These are phyloP conservation scores for Paramyrothecium sp. DNA, from an alignment of 2,329 filamentous ascomycete genomes.

Conservation along the genomic window DNA sequence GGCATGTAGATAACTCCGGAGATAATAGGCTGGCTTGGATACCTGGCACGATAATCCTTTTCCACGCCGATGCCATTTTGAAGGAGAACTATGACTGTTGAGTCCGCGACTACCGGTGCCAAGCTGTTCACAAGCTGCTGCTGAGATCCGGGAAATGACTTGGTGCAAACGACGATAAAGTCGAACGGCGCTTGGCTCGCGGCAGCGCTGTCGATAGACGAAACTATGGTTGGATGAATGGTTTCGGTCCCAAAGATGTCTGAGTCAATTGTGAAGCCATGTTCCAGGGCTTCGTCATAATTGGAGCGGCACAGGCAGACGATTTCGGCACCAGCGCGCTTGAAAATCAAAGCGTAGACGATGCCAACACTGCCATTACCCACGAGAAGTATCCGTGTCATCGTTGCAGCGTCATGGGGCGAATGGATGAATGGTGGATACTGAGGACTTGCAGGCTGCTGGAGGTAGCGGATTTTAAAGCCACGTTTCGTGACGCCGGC, in stretches of 20 bases:
- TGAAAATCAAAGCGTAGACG: constrained; percentile 2
- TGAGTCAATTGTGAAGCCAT: not conserved
- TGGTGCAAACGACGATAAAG: constrained; percentile 1
- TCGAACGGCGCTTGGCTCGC: not conserved
- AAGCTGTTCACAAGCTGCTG: not conserved
- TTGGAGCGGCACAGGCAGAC: not conserved
- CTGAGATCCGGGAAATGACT: constrained; percentile 1
- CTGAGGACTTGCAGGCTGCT: not conserved
- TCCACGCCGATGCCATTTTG: constrained; percentile 1
- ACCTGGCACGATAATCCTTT: not conserved
- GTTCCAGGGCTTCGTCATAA: not conserved
- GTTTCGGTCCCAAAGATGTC: not conserved
- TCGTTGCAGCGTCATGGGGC: not conserved
- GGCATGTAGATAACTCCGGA: constrained; percentile 1
- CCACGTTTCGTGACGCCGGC: not conserved
- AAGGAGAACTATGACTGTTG: not conserved
- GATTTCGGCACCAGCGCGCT: not conserved
- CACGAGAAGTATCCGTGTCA: not conserved
- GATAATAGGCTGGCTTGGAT: not conserved
- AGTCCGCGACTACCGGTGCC: not conserved
- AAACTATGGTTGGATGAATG: not conserved
- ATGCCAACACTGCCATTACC: constrained; percentile 1
- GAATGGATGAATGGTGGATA: not conserved
- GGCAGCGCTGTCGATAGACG: not conserved
- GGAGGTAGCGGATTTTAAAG: not conserved